phyloP scores from a whole-genome alignment of 257 asterid genomes.

The Voacanga thouarsii region DNA sequence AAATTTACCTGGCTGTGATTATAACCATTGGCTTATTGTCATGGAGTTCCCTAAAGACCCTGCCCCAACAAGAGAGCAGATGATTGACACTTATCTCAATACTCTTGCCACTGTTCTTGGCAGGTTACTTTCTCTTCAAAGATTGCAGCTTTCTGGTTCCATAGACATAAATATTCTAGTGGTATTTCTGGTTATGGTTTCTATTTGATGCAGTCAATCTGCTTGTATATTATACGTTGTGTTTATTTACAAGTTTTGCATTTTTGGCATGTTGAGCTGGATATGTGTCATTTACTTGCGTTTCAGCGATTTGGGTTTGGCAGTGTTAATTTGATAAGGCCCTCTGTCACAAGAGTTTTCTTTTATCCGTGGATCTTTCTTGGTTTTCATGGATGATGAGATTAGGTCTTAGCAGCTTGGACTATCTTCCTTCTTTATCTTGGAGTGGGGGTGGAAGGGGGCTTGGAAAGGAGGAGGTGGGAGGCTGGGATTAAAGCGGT shows the following conservation, averaged over 20 bases:
- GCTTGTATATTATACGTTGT: not conserved
- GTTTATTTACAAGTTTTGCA: not conserved
- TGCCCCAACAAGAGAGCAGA: conserved; percentile 93
- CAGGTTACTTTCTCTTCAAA: conserved; percentile 40
- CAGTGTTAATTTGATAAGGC: no score
- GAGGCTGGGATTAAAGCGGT: not conserved
- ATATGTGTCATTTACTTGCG: not conserved
- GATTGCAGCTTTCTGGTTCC: not conserved
- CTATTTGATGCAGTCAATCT: not conserved
- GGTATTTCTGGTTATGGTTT: not conserved
- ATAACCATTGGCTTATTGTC: conserved; percentile 94
- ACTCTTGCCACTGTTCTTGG: conserved; percentile 92
- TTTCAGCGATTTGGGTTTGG: not conserved
- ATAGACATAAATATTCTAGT: not conserved
- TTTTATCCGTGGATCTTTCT: not conserved
- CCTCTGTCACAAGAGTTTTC: not conserved
- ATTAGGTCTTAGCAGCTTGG: not conserved
- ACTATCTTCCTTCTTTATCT: not conserved
- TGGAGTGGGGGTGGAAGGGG: not conserved
- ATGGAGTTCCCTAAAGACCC: conserved; percentile 99
- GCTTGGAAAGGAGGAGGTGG: not conserved
- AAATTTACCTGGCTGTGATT: conserved; percentile 98
- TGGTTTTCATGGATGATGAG: not conserved
- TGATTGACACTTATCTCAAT: conserved; percentile 93
- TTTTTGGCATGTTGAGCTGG: not conserved